Conservation (phyloP, 1,139 yeast species). For the Hemisphaericaspora xylofermentans region DNA sequence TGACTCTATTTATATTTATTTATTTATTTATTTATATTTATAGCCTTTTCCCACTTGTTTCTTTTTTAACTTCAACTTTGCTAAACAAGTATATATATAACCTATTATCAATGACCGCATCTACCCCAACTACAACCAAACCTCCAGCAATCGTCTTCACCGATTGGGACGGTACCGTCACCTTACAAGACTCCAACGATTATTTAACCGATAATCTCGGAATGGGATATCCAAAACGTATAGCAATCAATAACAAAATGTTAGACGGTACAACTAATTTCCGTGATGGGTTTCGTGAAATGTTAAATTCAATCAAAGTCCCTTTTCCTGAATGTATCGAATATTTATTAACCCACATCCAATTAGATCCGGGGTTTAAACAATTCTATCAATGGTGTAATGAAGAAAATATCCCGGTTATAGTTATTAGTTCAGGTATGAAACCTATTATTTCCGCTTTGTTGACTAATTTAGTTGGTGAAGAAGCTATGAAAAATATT, state of each 20-base stretch:
- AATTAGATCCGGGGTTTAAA: constrained; percentile 88
- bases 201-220: constrained; percentile 86
- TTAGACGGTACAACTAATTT: constrained; percentile 68
- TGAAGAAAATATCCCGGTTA: constrained; percentile 67
- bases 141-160: constrained; percentile 80
- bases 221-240: constrained; percentile 71
- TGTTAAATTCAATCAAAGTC: constrained; percentile 75
- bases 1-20: too few species aligned
- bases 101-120: background rate
- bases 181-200: constrained; percentile 88
- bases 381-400: constrained; percentile 79
- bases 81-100: too few species aligned
- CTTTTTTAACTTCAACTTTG: too few species aligned
- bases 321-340: constrained; percentile 86
- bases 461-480: constrained; percentile 71
- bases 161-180: constrained; percentile 97
- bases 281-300: constrained; percentile 77
- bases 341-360: constrained; percentile 54
- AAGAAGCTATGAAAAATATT: constrained; percentile 67
- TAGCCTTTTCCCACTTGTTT: too few species aligned
- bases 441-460: constrained; percentile 82
- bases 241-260: constrained; percentile 67
- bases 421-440: constrained; percentile 90
- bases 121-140: constrained; percentile 3
- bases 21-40: too few species aligned